Conservation (phyloP, 768 basidiomycete genomes). For the Boletus subparvulus region DNA sequence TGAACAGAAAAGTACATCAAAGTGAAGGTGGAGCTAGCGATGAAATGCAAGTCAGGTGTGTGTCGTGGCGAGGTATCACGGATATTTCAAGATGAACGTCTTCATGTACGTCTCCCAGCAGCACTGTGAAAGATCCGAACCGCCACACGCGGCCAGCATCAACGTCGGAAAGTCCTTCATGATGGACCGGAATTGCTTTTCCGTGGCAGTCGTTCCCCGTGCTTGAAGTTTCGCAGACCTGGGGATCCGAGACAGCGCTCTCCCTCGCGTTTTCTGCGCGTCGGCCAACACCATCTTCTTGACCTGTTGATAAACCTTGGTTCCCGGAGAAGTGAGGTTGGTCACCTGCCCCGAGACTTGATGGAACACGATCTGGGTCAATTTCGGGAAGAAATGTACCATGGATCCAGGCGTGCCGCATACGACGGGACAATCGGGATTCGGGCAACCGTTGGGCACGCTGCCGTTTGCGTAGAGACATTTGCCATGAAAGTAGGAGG, state of each 20-base stretch:
- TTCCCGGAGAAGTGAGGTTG: conserved; percentile 37
- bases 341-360: conserved; percentile 37
- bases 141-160: conserved; percentile 48
- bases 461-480: conserved; percentile 53
- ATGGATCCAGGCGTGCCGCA: conserved; percentile 84
- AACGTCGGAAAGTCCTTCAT: conserved; percentile 31
- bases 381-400: conserved; percentile 59
- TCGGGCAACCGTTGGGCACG: conserved; percentile 71
- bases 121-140: conserved; percentile 45
- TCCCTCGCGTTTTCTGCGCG: conserved; percentile 16
- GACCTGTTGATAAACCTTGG: conserved; percentile 42
- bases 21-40: conserved; percentile 1
- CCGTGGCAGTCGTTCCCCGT: conserved; percentile 18
- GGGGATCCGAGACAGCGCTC: conserved; percentile 8
- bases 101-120: conserved; percentile 64
- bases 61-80: conserved; percentile 22
- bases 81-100: conserved; percentile 59
- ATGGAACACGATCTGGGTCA: conserved; percentile 51
- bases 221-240: conserved; percentile 16
- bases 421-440: conserved; percentile 74
- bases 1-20: conserved; percentile 5
- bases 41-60: not conserved
- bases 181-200: conserved; percentile 32
- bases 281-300: conserved; percentile 43
- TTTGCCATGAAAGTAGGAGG: conserved; percentile 74